phyloP scores from a whole-genome alignment of 768 basidiomycete genomes.

The Suillus americanus region DNA sequence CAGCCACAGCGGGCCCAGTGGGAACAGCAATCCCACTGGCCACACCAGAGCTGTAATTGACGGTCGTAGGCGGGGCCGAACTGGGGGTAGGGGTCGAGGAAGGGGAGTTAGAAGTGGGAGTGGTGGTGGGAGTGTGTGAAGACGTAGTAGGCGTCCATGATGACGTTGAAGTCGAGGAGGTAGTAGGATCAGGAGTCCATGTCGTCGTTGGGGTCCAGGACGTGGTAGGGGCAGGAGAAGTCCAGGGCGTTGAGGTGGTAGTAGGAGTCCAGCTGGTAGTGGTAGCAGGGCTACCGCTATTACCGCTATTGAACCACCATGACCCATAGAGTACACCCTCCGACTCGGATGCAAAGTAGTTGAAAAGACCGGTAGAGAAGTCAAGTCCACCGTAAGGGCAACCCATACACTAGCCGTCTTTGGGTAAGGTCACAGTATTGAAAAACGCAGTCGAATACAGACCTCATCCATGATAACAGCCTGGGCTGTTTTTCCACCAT shows the following conservation, averaged over 20 bases:
- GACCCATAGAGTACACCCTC: slow-evolving; percentile 58
- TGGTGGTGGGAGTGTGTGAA: slow-evolving; percentile 20
- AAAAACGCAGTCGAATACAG: slow-evolving; percentile 3
- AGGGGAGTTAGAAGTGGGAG: slow-evolving; percentile 20
- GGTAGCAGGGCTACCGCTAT: slow-evolving; percentile 32
- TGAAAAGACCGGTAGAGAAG: slow-evolving; percentile 65
- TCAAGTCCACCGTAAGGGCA: slow-evolving; percentile 71
- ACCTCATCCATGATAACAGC: slow-evolving; percentile 70
- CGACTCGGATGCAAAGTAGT: slow-evolving; percentile 48
- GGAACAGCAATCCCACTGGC: slow-evolving; percentile 27
- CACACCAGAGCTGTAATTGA: slow-evolving; percentile 15
- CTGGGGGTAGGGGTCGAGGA: slow-evolving; percentile 18
- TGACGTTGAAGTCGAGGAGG: slow-evolving; percentile 22
- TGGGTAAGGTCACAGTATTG: slow-evolving; percentile 6
- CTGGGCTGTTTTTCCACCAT: slow-evolving; percentile 54
- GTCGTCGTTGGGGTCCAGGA: slow-evolving; percentile 12
- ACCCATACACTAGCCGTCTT: slow-evolving; percentile 52
- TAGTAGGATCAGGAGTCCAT: slow-evolving; percentile 11
- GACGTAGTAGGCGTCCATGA: slow-evolving; percentile 20
- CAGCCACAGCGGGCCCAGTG: slow-evolving; percentile 25
- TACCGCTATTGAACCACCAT: slow-evolving; percentile 56
- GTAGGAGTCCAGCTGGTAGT: slow-evolving; percentile 25
- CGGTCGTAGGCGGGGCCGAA: slow-evolving; percentile 23
- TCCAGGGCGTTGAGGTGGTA: slow-evolving; percentile 19
- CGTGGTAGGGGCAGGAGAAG: slow-evolving; percentile 15